Base-by-base conservation (phyloP, 73 alveolate species). In the Stentor coeruleus region DNA sequence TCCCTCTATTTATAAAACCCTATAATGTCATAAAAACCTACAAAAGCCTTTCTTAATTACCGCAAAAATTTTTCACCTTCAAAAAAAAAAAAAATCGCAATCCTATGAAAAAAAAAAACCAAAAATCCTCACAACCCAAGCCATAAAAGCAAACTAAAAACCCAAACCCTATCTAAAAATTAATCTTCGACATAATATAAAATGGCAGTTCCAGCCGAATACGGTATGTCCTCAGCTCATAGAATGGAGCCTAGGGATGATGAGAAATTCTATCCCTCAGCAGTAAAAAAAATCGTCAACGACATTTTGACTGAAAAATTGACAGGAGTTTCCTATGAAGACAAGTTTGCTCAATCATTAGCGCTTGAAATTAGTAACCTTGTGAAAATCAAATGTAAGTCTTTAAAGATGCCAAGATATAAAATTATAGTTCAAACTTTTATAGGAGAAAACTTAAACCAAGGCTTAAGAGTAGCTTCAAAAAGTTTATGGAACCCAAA, bases 381-480 rank as follows among this genome's bases (percentile, higher is more conserved):
- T 0, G 83, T 75, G 2, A 75, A 40, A 35, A 75, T 39, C n/a
- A 37, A 39, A 39, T 75, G 83, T 39, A 75, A 75, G 2, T 20
- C 15, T 75, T 40, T 75, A n/a, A 75, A 39, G 39, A 75, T 75
- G 83, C 83, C 83, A 1, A 31, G 83, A 2, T 94, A 94, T 87
- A 94, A 94, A 82, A 88, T 94, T 81, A 86, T 91, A 31, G 97
- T 94, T 33, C 96, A 94, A 76, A 87, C 96, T 35, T 94, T 94
- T 2, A 91, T 94, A 39, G 99, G 99, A 41, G 97, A 94, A 79
- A 88, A 90, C 81, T 85, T 88, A 55, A 97, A 97, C 3, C 94
- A 94, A 85, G 98, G 98, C n/a, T 87, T 93, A n/a, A 85, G 96
- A 80, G 91, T 94, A 0, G 96, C 97, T 15, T 84, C 95, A 39